Evolutionary conservation across 305 asterid species (phyloP).

Genomic region (Fraxinus platypoda): DNA sequence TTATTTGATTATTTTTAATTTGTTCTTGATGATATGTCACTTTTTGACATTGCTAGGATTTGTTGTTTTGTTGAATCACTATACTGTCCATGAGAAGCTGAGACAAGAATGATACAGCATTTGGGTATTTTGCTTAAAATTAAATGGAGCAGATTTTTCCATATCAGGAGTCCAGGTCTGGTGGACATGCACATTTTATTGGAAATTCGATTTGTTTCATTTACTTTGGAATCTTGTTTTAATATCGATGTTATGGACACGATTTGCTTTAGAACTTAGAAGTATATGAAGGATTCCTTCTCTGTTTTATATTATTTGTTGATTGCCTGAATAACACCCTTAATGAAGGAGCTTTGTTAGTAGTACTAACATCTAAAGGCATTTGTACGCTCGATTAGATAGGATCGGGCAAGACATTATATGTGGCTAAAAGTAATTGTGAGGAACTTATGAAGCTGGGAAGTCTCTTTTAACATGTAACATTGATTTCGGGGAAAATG

Average conservation of each 20-base stretch:
- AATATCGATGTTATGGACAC: neutral
- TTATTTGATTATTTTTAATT: no score
- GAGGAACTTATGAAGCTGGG: neutral
- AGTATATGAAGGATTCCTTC: neutral
- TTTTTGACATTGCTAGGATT: conserved; percentile 7
- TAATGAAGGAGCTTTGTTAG: neutral
- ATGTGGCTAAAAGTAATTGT: neutral
- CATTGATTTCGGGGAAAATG: neutral
- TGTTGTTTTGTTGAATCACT: conserved; percentile 1
- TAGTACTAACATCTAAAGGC: neutral
- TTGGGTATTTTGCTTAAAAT: neutral
- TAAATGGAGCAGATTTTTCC: neutral
- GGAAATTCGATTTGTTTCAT: neutral
- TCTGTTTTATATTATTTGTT: neutral
- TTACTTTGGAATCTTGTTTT: neutral
- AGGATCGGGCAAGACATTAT: neutral
- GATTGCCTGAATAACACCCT: neutral
- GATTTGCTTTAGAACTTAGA: neutral
- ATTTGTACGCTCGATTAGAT: neutral
- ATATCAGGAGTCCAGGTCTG: neutral
- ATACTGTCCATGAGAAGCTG: no score
- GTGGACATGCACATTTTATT: neutral
- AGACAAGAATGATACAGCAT: neutral
- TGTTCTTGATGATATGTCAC: neutral
- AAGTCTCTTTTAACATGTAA: neutral